Evolutionary conservation across 768 basidiomycete genomes (phyloP).

Genomic region (Butyriboletus loyo): DNA sequence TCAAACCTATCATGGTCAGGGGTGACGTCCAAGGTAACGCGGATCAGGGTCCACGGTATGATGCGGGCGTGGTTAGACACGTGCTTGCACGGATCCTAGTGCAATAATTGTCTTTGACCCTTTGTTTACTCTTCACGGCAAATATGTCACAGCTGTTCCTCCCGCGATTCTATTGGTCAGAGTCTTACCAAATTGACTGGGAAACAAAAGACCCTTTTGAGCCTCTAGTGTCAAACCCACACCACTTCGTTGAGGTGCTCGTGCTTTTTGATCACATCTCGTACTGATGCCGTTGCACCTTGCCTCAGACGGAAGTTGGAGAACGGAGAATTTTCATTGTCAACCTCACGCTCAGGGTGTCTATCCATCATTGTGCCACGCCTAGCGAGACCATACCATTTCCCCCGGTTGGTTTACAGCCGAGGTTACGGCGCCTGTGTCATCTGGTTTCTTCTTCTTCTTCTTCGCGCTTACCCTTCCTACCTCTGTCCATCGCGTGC

Average conservation of each 20-base stretch:
- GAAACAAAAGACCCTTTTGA: not conserved
- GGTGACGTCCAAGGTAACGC: conserved; percentile 18
- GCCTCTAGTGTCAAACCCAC: not conserved
- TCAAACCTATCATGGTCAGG: conserved; percentile 53
- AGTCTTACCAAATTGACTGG: not conserved
- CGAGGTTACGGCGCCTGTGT: not conserved
- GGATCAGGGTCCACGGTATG: conserved; percentile 38
- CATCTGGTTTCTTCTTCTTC: not conserved
- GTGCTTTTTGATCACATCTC: not conserved
- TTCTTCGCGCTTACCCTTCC: no score
- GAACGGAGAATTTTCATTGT: not conserved
- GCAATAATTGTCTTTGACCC: not conserved
- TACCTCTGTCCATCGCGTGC: not conserved
- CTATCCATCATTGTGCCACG: not conserved
- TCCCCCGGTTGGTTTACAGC: not conserved
- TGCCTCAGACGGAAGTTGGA: not conserved
- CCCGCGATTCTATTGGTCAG: conserved; percentile 4
- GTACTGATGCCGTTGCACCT: not conserved
- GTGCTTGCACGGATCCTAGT: conserved; percentile 38
- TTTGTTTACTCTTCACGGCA: not conserved
- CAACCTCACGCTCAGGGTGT: not conserved
- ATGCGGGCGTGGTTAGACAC: conserved; percentile 42
- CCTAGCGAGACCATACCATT: not conserved
- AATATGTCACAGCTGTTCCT: not conserved
- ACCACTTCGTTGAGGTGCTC: not conserved